phyloP scores from a whole-genome alignment of 192 early-diverging fungal species.

The Podila clonocystis region DNA sequence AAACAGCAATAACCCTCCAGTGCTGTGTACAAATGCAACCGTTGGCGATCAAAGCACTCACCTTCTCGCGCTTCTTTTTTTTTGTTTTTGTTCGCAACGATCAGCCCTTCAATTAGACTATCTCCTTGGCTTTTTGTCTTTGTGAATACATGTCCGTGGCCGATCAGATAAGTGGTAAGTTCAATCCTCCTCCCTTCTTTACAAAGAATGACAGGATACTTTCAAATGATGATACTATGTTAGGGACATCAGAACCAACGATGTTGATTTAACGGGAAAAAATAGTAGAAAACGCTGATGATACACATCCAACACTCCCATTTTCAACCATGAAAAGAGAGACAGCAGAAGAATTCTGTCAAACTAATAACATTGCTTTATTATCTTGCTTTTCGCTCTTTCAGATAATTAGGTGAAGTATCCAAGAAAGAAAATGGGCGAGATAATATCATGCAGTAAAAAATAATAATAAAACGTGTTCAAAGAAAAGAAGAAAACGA shows the following conservation, averaged over 20 bases:
- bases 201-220: not conserved
- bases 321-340: too few relatives aligned
- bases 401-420: not conserved
- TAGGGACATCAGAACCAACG: constrained; percentile 18
- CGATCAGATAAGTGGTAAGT: not conserved
- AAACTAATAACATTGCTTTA: not conserved
- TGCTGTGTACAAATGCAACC: not conserved
- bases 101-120: not conserved
- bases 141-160: not conserved
- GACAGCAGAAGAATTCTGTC: too few relatives aligned
- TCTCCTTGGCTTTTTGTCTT: not conserved
- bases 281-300: constrained; percentile 12
- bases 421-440: not conserved
- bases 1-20: not conserved
- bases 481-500: constrained; percentile 1
- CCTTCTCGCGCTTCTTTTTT: too few relatives aligned
- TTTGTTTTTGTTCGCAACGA: too few relatives aligned
- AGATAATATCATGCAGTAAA: not conserved
- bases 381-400: not conserved
- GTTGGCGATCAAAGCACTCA: too few relatives aligned
- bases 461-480: not conserved
- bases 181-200: not conserved
- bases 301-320: not conserved
- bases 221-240: constrained; percentile 22
- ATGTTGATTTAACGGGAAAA: constrained; percentile 28